These are phyloP conservation scores for Wickerhamomyces hampshirensis DNA, from an alignment of 805 yeast genomes.

Conservation along the genomic window DNA sequence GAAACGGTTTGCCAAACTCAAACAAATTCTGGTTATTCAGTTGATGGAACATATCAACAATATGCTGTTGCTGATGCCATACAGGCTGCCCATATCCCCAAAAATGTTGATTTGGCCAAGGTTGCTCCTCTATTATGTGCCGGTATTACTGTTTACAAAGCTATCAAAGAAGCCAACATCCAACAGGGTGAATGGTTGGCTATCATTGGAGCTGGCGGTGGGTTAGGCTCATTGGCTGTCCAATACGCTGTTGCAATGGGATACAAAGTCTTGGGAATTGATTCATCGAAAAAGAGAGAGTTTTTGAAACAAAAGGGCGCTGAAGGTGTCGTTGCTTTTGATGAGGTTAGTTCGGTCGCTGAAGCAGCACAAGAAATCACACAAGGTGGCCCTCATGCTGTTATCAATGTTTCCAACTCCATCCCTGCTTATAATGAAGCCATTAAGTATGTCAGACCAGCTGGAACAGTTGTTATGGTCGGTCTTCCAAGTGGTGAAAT, in stretches of 20 bases:
- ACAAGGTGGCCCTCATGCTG: constrained; percentile 66
- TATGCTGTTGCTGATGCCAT: constrained; percentile 79
- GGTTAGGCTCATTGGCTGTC: constrained; percentile 64
- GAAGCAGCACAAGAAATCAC: constrained; percentile 22
- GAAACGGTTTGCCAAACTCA: constrained; percentile 63
- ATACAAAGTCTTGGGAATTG: constrained; percentile 58
- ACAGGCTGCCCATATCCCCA: constrained; percentile 73
- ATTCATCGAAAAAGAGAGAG: constrained; percentile 52
- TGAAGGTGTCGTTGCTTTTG: constrained; percentile 51
- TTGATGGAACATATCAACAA: constrained; percentile 83
- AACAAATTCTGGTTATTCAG: constrained; percentile 74
- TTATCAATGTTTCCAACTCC: constrained; percentile 59
- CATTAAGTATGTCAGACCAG: constrained; percentile 49
- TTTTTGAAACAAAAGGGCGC: constrained; percentile 50
- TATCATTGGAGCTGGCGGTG: constrained; percentile 71
- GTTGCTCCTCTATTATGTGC: constrained; percentile 81
- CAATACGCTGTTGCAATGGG: constrained; percentile 74
- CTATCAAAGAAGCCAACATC: constrained; percentile 66
- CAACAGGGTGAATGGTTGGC: constrained; percentile 66
- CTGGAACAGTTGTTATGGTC: constrained; percentile 62
- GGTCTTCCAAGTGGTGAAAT: constrained; percentile 72
- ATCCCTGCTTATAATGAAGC: constrained; percentile 54
- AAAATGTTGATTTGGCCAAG: constrained; percentile 61
- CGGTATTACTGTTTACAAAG: constrained; percentile 84
- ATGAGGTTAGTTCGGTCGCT: constrained; percentile 43